Percentiles rank a stretch among this genome's conserved stretches.
Evolutionary conservation across 1,284 basidiomycete genomes (phyloP).

Genomic region (Rhodotorula mucilaginosa): DNA sequence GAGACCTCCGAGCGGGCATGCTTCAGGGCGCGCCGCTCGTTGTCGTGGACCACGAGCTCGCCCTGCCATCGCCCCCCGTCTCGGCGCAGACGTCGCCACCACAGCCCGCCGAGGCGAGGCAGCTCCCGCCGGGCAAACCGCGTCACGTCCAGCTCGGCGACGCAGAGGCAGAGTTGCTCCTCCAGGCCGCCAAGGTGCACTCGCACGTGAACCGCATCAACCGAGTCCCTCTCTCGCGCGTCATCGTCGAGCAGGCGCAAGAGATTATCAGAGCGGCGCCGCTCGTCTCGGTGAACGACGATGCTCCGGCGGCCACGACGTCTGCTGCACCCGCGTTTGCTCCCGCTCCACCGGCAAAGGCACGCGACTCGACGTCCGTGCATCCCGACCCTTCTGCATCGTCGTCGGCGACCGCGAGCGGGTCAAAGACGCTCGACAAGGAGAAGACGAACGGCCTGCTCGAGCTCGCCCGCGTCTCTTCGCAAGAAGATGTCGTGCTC

Average conservation of each 20-base stretch:
- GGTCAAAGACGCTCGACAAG: background rate
- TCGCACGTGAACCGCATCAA: constrained; percentile 30
- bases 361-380: too few species aligned
- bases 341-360: background rate
- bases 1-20: constrained; percentile 23
- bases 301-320: background rate
- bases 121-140: background rate
- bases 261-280: constrained; percentile 11
- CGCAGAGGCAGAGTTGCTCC: constrained; percentile 51
- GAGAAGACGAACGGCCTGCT: background rate
- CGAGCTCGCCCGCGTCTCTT: constrained; percentile 6
- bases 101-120: background rate
- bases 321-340: background rate
- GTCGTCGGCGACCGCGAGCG: background rate
- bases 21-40: constrained; percentile 31
- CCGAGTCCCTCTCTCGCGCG: constrained; percentile 20
- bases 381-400: too few species aligned
- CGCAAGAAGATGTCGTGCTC: background rate
- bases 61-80: constrained; percentile 1
- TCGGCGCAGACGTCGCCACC: background rate
- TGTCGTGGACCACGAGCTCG: constrained; percentile 20
- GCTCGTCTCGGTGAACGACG: too few species aligned
- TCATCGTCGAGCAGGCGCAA: constrained; percentile 15
- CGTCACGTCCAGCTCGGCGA: constrained; percentile 47
- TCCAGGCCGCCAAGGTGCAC: constrained; percentile 48